Evolutionary conservation across 768 basidiomycete species (phyloP), one percentile per base, ranked within the genome.

Genomic region (Wakefieldia striispora): DNA sequence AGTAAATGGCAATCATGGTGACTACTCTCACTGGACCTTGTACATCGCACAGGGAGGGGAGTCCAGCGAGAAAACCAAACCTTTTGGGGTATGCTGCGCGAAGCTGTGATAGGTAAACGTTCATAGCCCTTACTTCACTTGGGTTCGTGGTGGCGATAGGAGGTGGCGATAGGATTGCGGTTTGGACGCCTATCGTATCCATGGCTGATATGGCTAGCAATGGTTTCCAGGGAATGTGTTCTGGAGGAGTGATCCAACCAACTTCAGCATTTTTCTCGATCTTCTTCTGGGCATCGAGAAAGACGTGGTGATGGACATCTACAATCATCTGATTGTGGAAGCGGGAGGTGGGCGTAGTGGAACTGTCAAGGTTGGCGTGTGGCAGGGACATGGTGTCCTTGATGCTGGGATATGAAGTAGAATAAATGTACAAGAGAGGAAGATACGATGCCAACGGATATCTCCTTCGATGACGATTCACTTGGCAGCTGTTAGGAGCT

Each of bases 251-350:
- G 46, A 67, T 72, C 80, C 82, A 89, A 17, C 86, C 85, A 19
- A 83, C 62, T 11, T 70, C 59, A 11, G 62, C 50, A 50, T 80
- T 81, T 34, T 65, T 66, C 21, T 68, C 68, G 23, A 59, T 66
- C 57, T 86, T 84, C 52, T 74, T 53, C 40, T 82, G 65, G 40
- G 75, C 70, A 14, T 75, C 62, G 3, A 84, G 76, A 58, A 89
- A 88, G 61, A 80, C 80, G 60, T 90, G 88, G 66, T 89, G 88
- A 60, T 91, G 88, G n/a, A 88, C 68, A 63, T 91, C 88, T 57
- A 91, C 54, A 34, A 58, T 59, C 36, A 50, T 60, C 16, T 49
- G 43, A 49, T 14, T 7, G 38, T 43, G 26, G 19, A 11, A 40
- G 21, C 16, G 36, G 40, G 47, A 40, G 26, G 51, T 27, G 37